Evolutionary conservation across 2,329 filamentous ascomycete genomes (phyloP), one percentile per base, ranked within the genome.

Genomic region (Ophiocordyceps sinensis): DNA sequence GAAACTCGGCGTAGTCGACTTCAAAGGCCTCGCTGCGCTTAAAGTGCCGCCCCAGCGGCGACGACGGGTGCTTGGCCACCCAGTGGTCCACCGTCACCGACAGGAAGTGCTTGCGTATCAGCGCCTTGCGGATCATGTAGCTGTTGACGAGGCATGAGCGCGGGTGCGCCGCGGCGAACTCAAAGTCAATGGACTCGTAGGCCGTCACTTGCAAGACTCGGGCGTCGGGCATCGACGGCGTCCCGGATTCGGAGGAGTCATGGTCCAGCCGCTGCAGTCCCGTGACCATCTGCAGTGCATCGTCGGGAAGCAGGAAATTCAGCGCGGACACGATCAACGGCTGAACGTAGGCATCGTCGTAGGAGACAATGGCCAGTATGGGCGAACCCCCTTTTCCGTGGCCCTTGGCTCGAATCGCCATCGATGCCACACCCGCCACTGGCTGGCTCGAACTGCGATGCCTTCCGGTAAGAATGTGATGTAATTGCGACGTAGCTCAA

Each of bases 51-150:
- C 66, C 70, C 12, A 98, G 67, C 5, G 79, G 60, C 10, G 79
- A 85, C 1, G 70, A 61, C 0, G 89, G 86, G 51, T 91, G 71
- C 60, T 98, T 98, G 32, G 80, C 77, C 5, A 84, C 67, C 86
- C 88, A 96, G 55, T 84, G 81, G 37, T 83, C 74, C 19, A 94
- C 75, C 0, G 88, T 95, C 17, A 79, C 77, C 4, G 82, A 81
- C 3, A 98, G 73, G 57, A 91, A 96, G 59, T 98, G 91, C 62
- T 98, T 98, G 44, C 91, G 77, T 52, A 96, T 96, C 17, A 98
- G 70, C 0, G 91, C 91, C 67, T 96, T 96, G 53, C 91, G 83
- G 57, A 96, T 93, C 55, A 95, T 75, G 61, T 95, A 96, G 54
- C 85, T 85, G 62, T 95, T 96, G 50, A 85, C 71, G 2, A 94